Percentiles rank a stretch among this genome's conserved stretches.
Evolutionary conservation across 2,329 filamentous ascomycete species (phyloP).

Genomic region (Elsinoe ampelina): DNA sequence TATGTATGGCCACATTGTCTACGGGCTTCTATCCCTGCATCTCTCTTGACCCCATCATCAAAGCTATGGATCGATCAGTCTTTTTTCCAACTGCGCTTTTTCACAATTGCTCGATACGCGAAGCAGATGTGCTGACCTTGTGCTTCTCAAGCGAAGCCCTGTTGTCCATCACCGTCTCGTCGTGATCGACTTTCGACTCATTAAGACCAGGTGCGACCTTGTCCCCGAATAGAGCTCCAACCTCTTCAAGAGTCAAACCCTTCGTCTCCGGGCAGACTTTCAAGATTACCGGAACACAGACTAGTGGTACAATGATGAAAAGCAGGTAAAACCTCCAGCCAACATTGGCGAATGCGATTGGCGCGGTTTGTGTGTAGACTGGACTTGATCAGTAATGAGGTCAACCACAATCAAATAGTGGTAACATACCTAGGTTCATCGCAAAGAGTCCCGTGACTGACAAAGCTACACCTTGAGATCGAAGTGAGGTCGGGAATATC

Average conservation of each 20-base stretch:
- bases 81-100: not conserved
- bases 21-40: not conserved
- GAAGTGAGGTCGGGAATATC: constrained; percentile 37
- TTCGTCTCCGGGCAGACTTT: not conserved
- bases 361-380: not conserved
- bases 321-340: not conserved
- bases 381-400: not conserved
- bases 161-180: not conserved
- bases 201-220: not conserved
- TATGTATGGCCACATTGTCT: too few species aligned
- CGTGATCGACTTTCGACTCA: not conserved
- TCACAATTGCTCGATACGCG: not conserved
- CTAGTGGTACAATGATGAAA: not conserved
- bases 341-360: not conserved
- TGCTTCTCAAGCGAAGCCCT: not conserved
- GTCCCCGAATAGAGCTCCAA: not conserved
- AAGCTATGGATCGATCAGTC: not conserved
- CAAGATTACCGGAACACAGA: not conserved
- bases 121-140: not conserved
- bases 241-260: not conserved
- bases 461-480: constrained; percentile 29
- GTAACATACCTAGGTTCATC: not conserved
- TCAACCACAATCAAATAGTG: not conserved
- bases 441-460: not conserved
- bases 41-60: not conserved